Evolutionary conservation across 2,329 filamentous ascomycete genomes (phyloP), one percentile per base, ranked within the genome.

Genomic region (Triangularia verruculosa): DNA sequence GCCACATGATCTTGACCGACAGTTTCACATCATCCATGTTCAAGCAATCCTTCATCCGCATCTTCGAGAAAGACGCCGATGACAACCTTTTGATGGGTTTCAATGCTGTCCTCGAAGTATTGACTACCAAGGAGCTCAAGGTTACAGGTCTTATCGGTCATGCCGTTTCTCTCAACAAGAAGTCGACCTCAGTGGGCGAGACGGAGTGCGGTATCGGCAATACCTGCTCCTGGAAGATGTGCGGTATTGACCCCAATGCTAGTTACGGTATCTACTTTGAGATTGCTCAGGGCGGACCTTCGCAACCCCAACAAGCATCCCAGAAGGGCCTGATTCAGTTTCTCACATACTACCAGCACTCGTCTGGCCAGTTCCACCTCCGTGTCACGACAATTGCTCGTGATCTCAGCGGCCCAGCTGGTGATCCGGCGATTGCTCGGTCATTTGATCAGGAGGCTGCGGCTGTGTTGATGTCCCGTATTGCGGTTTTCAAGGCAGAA

Each of bases 171-270:
- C 82, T 97, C 70, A 98, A 98, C 82, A 99, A 98, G 80, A 99
- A 99, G 75, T 98, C 95, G 0, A 90, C 91, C 8, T 97, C 93
- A 1, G 95, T 99, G 12, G 95, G 95, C 60, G 95, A 99, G 80
- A 98, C 95, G 0, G 95, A 99, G 76, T 97, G 94, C 72, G 95
- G 95, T 73, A 97, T 99, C 71, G 95, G 95, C 68, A 98, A 98
- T 75, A 99, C 95, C 0, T 98, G 94, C 78, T 94, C 93, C 2
- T 99, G 95, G 95, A 99, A 99, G 80, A 97, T 99, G 94, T 98
- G 95, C 73, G 93, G 93, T 70, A 97, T 99, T 70, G 93, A 98
- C 72, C 95, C 95, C 11, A 90, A 88, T 61, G 88, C 95, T 30
- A 97, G 93, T 72, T 98, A 98, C 72, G 95, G 93, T 66, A 86